Conservation (phyloP, 148 eudicot genomes). For the Rhododendron griersonianum region DNA sequence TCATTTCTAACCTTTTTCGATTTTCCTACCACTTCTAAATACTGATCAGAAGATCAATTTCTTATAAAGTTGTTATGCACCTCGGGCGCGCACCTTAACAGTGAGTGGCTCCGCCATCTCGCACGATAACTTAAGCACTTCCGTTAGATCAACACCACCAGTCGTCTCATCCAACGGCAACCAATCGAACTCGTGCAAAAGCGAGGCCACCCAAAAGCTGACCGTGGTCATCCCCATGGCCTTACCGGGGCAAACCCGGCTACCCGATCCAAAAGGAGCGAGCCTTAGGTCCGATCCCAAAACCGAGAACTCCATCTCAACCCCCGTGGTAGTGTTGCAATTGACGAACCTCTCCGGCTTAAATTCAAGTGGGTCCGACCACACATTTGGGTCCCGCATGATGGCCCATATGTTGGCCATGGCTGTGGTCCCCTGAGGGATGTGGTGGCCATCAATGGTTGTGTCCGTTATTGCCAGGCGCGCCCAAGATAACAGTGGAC, state of each 20-base stretch:
- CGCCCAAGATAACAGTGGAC: constrained; percentile 78
- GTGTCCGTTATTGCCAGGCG: constrained; percentile 51
- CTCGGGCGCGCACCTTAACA: constrained; percentile 26
- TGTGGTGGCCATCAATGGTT: constrained; percentile 41
- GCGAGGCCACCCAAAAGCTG: constrained; percentile 59
- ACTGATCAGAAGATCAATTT: not conserved
- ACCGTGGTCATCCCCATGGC: constrained; percentile 66
- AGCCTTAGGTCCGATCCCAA: constrained; percentile 70
- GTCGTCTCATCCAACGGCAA: not conserved
- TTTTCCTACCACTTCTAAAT: not conserved
- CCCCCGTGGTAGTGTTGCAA: not conserved
- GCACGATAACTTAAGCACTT: constrained; percentile 60
- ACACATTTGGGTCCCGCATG: constrained; percentile 42
- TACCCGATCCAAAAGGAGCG: constrained; percentile 83
- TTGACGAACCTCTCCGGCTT: constrained; percentile 41
- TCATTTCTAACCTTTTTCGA: not conserved
- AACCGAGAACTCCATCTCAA: constrained; percentile 26
- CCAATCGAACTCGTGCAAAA: constrained; percentile 64
- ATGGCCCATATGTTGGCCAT: constrained; percentile 81
- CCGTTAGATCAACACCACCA: constrained; percentile 46
- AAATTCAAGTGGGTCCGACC: constrained; percentile 51
- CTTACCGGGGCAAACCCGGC: constrained; percentile 81
- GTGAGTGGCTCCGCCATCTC: constrained; percentile 73
- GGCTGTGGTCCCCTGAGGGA: constrained; percentile 67
- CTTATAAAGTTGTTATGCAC: not conserved